Conservation (phyloP, 2,329 filamentous ascomycete genomes). For the Penicillium crustosum region DNA sequence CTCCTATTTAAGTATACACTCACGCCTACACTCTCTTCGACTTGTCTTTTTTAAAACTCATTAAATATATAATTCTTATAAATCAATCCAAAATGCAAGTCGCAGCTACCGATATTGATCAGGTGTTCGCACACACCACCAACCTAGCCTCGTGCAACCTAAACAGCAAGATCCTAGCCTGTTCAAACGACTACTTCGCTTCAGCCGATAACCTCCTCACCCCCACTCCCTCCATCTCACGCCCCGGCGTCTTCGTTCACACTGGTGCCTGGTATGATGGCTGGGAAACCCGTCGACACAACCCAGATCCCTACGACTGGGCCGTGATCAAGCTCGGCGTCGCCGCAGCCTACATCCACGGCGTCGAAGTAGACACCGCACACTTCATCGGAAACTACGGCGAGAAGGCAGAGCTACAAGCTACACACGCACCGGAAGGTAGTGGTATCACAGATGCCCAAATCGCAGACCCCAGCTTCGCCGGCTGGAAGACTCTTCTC, state of each 20-base stretch:
- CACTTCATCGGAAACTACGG: slow-evolving; percentile 50
- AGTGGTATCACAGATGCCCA: slow-evolving; percentile 28
- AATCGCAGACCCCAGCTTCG: slow-evolving; percentile 35
- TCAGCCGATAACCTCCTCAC: slow-evolving; percentile 59
- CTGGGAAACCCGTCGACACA: slow-evolving; percentile 64
- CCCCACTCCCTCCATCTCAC: slow-evolving; percentile 56
- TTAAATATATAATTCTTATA: not conserved
- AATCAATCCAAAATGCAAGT: slow-evolving; percentile 26
- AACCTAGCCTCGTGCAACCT: slow-evolving; percentile 48
- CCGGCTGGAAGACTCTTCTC: slow-evolving; percentile 42
- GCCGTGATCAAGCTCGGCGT: slow-evolving; percentile 60
- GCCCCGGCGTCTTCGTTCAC: slow-evolving; percentile 59
- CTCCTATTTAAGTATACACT: slow-evolving; percentile 11
- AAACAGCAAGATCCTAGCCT: slow-evolving; percentile 55
- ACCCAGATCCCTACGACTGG: slow-evolving; percentile 59
- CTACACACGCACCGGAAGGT: slow-evolving; percentile 25
- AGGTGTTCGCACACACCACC: slow-evolving; percentile 56
- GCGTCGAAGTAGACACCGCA: slow-evolving; percentile 48
- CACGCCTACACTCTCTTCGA: not conserved
- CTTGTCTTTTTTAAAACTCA: not conserved
- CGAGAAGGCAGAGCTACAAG: slow-evolving; percentile 44
- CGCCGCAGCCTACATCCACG: slow-evolving; percentile 40
- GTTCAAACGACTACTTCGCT: slow-evolving; percentile 64
- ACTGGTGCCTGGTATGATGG: slow-evolving; percentile 65
- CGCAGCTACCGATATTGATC: slow-evolving; percentile 52